Base-by-base conservation (phyloP, 2,329 filamentous ascomycete genomes). In the Trichoderma polysporum region DNA sequence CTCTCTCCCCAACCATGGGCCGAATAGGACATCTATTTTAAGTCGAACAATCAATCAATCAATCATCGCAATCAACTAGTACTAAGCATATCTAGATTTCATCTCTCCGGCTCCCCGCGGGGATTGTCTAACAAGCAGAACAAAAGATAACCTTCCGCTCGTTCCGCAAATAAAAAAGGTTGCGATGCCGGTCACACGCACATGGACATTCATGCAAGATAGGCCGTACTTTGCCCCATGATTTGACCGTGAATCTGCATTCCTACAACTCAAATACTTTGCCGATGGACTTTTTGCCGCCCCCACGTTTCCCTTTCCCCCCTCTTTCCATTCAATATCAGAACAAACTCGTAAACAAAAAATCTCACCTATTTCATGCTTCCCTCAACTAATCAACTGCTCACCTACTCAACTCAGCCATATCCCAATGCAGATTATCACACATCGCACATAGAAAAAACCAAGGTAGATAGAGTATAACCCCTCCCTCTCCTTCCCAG, bases 161-260 rank as follows among this genome's bases (percentile, higher is more conserved):
- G 54, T 58, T 58, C 54, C 54, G 54, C 53, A 13, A 35, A 4
- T 19, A 4, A n/a, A 57, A 25, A 10, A 2, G 53, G 12, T 22
- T 10, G 35, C 9, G 35, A 22, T 13, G 35, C 37, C 8, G 39
- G 54, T 39, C 37, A 41, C 25, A 58, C 25, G 35, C 35, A 19
- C 22, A 27, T 25, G n/a, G 5, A 19, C 29, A 31, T 4, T 29
- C 25, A 58, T 58, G 54, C 54, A 29, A 58, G 54, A 58, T 58
- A 58, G 54, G 54, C 54, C 54, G 29, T 29, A 58, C 54, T 58
- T 25, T 45, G 41, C 37, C 54, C 54, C 35, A 41, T 58, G 35
- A 31, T 58, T 58, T 58, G 4, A 29, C 54, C 54, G 37, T 29
- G 54, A n/a, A 41, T 17, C 37, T 58, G 54, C 54, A 58, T 41